Conservation (phyloP, 192 early-diverging fungal species). For the Backusella sp. region DNA sequence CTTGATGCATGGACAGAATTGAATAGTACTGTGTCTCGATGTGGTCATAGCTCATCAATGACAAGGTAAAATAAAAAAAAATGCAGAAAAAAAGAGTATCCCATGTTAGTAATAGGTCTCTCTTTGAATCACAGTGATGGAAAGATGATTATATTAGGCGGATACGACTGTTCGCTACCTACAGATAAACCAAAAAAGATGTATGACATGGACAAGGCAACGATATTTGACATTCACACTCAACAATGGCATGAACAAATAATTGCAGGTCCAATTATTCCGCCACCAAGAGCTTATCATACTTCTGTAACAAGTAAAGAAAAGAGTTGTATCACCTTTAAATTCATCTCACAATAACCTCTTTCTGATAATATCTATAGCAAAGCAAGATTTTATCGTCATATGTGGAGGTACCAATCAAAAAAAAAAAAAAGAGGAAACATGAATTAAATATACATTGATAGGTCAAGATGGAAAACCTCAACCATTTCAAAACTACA, state of each 20-base stretch:
- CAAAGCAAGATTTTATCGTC: constrained; percentile 3
- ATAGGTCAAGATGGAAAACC: constrained; percentile 15
- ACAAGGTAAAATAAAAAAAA: constrained; percentile 8
- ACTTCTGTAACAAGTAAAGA: constrained; percentile 17
- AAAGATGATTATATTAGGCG: constrained; percentile 14
- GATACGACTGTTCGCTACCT: constrained; percentile 6
- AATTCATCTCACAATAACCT: no score
- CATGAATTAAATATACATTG: not conserved
- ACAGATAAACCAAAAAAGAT: constrained; percentile 4
- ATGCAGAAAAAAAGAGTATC: no score
- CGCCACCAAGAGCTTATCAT: constrained; percentile 10
- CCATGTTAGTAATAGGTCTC: no score
- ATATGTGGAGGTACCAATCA: constrained; percentile 7
- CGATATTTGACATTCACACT: not conserved
- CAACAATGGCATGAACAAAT: constrained; percentile 11
- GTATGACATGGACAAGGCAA: not conserved
- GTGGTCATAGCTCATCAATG: constrained; percentile 19
- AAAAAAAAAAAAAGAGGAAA: not conserved
- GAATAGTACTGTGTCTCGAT: not conserved
- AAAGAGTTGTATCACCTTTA: no score
- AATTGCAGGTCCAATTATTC: constrained; percentile 8
- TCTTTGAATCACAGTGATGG: not conserved
- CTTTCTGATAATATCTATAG: not conserved
- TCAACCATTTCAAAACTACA: constrained; percentile 20
- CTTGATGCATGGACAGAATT: not conserved